phyloP scores from a whole-genome alignment of 2,329 filamentous ascomycete genomes.

The Colletotrichum lini region DNA sequence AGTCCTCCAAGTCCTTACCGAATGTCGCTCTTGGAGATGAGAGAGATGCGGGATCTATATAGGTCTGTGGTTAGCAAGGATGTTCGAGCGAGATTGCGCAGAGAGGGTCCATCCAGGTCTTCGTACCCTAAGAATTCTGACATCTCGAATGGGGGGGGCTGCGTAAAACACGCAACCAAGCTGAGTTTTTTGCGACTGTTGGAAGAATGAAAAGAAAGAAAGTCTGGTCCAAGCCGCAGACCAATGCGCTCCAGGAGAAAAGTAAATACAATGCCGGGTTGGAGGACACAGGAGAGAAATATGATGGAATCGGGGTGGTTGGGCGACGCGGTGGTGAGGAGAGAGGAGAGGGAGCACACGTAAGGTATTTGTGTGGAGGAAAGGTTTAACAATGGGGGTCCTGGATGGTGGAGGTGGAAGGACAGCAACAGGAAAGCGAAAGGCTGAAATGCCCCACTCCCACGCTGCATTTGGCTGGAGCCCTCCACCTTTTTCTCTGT shows the following conservation, averaged over 20 bases:
- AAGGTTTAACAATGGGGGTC: conserved; percentile 30
- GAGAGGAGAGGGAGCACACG: conserved; percentile 20
- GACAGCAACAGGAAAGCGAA: conserved; percentile 39
- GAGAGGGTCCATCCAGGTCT: conserved; percentile 42
- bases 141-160: conserved; percentile 59
- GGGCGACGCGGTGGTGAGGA: conserved; percentile 24
- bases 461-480: conserved; percentile 32
- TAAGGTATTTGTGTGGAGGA: conserved; percentile 41
- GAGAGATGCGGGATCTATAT: conserved; percentile 88
- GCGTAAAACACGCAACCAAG: conserved; percentile 60
- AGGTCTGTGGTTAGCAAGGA: conserved; percentile 27
- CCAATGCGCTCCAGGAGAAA: conserved; percentile 37
- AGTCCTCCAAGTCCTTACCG: conserved; percentile 72
- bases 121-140: conserved; percentile 74
- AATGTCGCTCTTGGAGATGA: conserved; percentile 98
- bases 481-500: conserved; percentile 12
- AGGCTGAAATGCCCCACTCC: conserved; percentile 36
- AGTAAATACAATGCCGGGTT: conserved; percentile 27
- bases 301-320: conserved; percentile 30
- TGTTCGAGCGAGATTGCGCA: conserved; percentile 29
- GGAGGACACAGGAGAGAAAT: conserved; percentile 23
- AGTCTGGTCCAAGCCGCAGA: conserved; percentile 40
- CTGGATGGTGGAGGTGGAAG: conserved; percentile 22
- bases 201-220: conserved; percentile 31
- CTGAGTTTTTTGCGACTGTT: conserved; percentile 37